Evolutionary conservation across 192 early-diverging fungal genomes (phyloP).

Genomic region (Coemansia sp.): DNA sequence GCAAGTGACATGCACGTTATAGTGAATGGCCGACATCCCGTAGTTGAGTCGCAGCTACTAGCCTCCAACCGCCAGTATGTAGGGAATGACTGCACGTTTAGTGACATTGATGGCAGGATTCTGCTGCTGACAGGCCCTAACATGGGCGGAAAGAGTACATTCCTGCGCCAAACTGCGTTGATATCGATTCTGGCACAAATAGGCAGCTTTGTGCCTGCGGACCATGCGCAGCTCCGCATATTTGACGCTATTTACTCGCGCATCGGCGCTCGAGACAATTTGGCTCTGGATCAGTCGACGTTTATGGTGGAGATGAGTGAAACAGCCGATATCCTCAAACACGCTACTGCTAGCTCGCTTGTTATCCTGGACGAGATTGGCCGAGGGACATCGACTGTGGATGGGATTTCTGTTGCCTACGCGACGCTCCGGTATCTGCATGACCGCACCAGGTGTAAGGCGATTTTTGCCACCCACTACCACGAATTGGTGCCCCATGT

Average conservation of each 20-base stretch:
- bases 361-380: constrained; percentile 95
- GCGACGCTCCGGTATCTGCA: constrained; percentile 63
- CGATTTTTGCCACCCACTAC: constrained; percentile 78
- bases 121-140: constrained; percentile 75
- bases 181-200: constrained; percentile 80
- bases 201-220: constrained; percentile 81
- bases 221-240: constrained; percentile 70
- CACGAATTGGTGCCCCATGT: constrained; percentile 65
- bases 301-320: constrained; percentile 93
- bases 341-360: constrained; percentile 63
- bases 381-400: constrained; percentile 57
- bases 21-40: constrained; percentile 59
- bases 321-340: constrained; percentile 73
- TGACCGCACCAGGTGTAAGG: constrained; percentile 57
- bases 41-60: constrained; percentile 59
- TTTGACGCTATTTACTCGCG: constrained; percentile 72
- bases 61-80: constrained; percentile 53
- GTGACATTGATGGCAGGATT: constrained; percentile 12
- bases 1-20: constrained; percentile 11
- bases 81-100: constrained; percentile 58
- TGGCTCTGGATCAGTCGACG: constrained; percentile 68
- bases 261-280: constrained; percentile 69
- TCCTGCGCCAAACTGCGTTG: constrained; percentile 77
- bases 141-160: constrained; percentile 78
- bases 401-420: constrained; percentile 72